Evolutionary conservation across 148 eudicot species (phyloP), one percentile per base, ranked within the genome.

Genomic region (Mesembryanthemum crystallinum): DNA sequence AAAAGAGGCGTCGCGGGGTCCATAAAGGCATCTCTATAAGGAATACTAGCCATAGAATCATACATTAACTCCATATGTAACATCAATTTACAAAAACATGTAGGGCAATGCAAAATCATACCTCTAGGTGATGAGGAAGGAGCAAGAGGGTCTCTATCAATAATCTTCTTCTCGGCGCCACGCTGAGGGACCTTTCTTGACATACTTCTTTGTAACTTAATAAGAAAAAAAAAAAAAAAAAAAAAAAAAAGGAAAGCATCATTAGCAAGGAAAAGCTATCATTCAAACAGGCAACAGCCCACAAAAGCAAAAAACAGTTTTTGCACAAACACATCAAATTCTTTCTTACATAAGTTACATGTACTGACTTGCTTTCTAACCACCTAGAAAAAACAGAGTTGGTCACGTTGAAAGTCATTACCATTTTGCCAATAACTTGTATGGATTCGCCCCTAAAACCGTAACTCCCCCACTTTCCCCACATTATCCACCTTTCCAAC

Each of bases 151-250:
- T 89, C 88, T 67, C 67, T 79, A 21, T 87, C 84, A 57, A 60
- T 80, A 18, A 54, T 68, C 82, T 86, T 84, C 73, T 69, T 89
- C 74, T 85, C 89, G 10, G 51, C 74, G 35, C 82, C 84, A 78
- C 84, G 74, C 32, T 73, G 81, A 7, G 85, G 72, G 62, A 79
- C 83, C 57, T 91, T 89, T 65, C 89, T 86, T 33, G 91, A 85
- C 51, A 82, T 71, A 70, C 77, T 85, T 75, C 93, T 91, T 87
- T 89, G 91, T 86, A 91, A 80, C 87, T 89, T 79, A 74, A n/a
- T 17, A 61, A 49, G 12, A 13, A 45, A 8, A 61, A 59, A 37
- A 25, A 58, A 18, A 72, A 74, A 43, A 54, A 14, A 64, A 64
- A 74, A 25, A 58, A 18, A 72, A 74, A 43, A 54, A 14, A 64